These are phyloP conservation scores for Sphagnurus paluster DNA, from an alignment of 1,284 basidiomycete species.

Conservation along the genomic window DNA sequence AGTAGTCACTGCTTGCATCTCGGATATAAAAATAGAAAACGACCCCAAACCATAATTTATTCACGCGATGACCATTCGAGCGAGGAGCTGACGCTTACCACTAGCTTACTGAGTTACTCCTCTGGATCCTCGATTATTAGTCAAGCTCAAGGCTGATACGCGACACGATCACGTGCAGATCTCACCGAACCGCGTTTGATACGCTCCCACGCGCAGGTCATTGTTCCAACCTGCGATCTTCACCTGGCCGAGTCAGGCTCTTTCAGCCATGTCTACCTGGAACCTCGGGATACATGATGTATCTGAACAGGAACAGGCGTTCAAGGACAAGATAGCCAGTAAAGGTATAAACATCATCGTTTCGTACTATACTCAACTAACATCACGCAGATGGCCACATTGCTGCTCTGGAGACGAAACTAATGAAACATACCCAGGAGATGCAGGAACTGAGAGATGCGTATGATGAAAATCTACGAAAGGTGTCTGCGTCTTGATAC, in stretches of 20 bases:
- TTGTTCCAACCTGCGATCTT: slow-evolving; percentile 1
- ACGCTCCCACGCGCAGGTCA: slow-evolving; percentile 8
- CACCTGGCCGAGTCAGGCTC: slow-evolving; percentile 1
- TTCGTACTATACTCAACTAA: background rate
- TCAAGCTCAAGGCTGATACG: no score
- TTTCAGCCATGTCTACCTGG: slow-evolving; percentile 51
- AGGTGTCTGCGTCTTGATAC: slow-evolving; percentile 41
- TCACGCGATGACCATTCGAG: no score
- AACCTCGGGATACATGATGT: slow-evolving; percentile 61
- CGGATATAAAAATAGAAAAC: no score
- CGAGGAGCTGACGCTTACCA: no score
- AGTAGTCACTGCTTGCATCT: no score
- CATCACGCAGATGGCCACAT: slow-evolving; percentile 50
- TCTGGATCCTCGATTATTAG: background rate
- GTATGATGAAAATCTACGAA: slow-evolving; percentile 58
- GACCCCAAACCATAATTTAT: no score
- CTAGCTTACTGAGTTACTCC: no score
- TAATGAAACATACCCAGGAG: slow-evolving; percentile 55
- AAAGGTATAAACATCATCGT: slow-evolving; percentile 48
- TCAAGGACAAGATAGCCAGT: slow-evolving; percentile 60
- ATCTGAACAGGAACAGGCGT: slow-evolving; percentile 55
- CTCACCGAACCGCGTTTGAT: slow-evolving; percentile 11
- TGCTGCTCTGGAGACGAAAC: slow-evolving; percentile 54
- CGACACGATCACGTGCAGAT: slow-evolving; percentile 19
- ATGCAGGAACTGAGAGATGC: slow-evolving; percentile 52